Evolutionary conservation across 1,139 yeast genomes (phyloP), one percentile per base, ranked within the genome.

Genomic region (Lodderomyces pseudojiufengensis): DNA sequence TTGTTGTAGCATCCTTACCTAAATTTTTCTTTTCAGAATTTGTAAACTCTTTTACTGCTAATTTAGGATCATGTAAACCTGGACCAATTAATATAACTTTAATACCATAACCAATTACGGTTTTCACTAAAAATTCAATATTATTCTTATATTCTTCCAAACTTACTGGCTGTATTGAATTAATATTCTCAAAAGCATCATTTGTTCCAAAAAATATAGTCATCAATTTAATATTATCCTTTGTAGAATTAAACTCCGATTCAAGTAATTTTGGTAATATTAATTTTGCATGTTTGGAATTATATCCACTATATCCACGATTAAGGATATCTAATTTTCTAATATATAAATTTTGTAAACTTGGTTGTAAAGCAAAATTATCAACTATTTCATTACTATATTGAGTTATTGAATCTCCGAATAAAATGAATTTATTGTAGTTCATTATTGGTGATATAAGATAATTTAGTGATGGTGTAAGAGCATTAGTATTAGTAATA

Each of bases 181-280:
- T 69, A 3, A 63, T 47, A 0, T 86, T 76, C 50, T 84, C 94
- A 7, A 62, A 48, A 0, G 86, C 78, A 53, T 86, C 95, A 50
- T 86, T 86, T 9, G 94, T 73, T 1, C 95, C 95, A 48, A 84
- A 76, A 55, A 81, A 84, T 3, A 86, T 59, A 0, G 79, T 72
- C 43, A 75, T 68, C 23, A 82, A 46, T 40, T 57, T 52, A 36
- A 63, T 43, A 36, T 57, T 57, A 11, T 59, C 51, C 23, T 46
- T 41, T 3, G 49, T 44, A 3, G 46, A 51, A 16, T 57, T 59
- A 37, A 63, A 56, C 39, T 76, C 83, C 1, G 59, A 51, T 12
- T 61, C 54, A 24, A 80, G 53, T 13, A 80, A 57, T 34, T 64
- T 56, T 2, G 78, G 78, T 12, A 78, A 57, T 10, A 80, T 52